A percentile compares a stretch with the other conserved stretches of the same genome.
Evolutionary conservation across 2,329 filamentous ascomycete species (phyloP).

Genomic region (Pseudogymnoascus destructans): DNA sequence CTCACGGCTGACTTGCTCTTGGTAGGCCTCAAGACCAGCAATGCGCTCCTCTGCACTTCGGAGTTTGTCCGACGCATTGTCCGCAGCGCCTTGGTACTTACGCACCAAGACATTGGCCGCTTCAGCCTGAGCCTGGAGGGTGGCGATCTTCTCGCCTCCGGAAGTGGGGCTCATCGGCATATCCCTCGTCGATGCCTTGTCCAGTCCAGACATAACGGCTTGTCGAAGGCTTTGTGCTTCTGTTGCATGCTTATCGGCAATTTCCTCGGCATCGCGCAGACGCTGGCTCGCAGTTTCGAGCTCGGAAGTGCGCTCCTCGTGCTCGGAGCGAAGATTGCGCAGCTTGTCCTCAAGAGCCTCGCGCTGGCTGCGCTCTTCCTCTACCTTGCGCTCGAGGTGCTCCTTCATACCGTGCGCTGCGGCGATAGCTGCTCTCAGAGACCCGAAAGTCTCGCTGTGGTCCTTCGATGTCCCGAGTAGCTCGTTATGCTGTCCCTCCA

Average conservation of each 20-base stretch:
- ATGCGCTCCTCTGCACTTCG: conserved; percentile 92
- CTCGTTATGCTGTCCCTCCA: conserved; percentile 56
- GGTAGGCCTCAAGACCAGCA: conserved; percentile 88
- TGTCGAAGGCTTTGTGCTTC: conserved; percentile 78
- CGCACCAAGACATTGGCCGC: conserved; percentile 68
- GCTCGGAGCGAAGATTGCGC: conserved; percentile 62
- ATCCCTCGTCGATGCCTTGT: conserved; percentile 52
- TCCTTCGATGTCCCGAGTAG: conserved; percentile 53
- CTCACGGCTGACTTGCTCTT: conserved; percentile 92
- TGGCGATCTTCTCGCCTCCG: conserved; percentile 52
- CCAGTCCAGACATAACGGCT: conserved; percentile 70
- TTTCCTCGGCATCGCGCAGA: conserved; percentile 72
- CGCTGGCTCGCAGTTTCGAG: conserved; percentile 61
- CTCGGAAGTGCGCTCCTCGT: conserved; percentile 68
- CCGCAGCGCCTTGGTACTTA: conserved; percentile 80
- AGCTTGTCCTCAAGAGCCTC: conserved; percentile 68
- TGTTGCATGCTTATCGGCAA: conserved; percentile 73
- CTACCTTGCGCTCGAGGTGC: conserved; percentile 66
- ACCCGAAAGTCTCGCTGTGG: conserved; percentile 56
- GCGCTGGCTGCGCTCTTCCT: conserved; percentile 66
- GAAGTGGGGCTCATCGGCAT: conserved; percentile 34
- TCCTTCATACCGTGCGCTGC: conserved; percentile 66
- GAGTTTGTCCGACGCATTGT: conserved; percentile 75
- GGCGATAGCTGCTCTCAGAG: conserved; percentile 63
- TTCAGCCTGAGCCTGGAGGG: conserved; percentile 68